These are phyloP conservation scores for Xylaria sp. DNA, from an alignment of 2,329 filamentous ascomycete genomes.

Conservation along the genomic window DNA sequence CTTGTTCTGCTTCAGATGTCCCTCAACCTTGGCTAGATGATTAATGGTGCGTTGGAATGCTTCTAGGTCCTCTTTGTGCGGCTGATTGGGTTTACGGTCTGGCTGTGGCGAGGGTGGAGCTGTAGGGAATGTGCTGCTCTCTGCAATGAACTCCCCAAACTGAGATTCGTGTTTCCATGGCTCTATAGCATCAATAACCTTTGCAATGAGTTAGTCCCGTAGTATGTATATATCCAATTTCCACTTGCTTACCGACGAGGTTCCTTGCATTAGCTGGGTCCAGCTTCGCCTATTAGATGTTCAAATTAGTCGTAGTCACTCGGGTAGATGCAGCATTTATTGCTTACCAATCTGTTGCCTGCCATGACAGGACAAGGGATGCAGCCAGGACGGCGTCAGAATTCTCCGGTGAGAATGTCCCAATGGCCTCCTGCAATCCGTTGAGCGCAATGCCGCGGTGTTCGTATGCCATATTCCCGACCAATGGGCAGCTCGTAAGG, in stretches of 20 bases:
- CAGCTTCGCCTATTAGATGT: slow-evolving; percentile 78
- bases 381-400: slow-evolving; percentile 93
- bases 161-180: slow-evolving; percentile 90
- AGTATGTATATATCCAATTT: background rate
- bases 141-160: slow-evolving; percentile 83
- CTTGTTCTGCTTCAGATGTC: slow-evolving; percentile 74
- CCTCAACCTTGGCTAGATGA: slow-evolving; percentile 75
- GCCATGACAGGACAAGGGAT: slow-evolving; percentile 93
- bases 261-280: slow-evolving; percentile 92
- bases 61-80: slow-evolving; percentile 76
- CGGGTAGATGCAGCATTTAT: slow-evolving; percentile 51
- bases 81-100: slow-evolving; percentile 70
- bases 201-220: slow-evolving; percentile 46
- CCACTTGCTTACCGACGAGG: slow-evolving; percentile 76
- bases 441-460: slow-evolving; percentile 87
- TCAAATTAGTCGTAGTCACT: slow-evolving; percentile 52
- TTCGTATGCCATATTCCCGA: slow-evolving; percentile 88
- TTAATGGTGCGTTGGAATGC: slow-evolving; percentile 74
- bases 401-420: slow-evolving; percentile 83
- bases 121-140: slow-evolving; percentile 79
- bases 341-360: slow-evolving; percentile 92
- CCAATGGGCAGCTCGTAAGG: slow-evolving; percentile 85
- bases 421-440: slow-evolving; percentile 88
- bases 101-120: slow-evolving; percentile 72
- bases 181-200: slow-evolving; percentile 93